phyloP scores from a whole-genome alignment of 176 grass and related monocot genomes.

The Carex littledalei region DNA sequence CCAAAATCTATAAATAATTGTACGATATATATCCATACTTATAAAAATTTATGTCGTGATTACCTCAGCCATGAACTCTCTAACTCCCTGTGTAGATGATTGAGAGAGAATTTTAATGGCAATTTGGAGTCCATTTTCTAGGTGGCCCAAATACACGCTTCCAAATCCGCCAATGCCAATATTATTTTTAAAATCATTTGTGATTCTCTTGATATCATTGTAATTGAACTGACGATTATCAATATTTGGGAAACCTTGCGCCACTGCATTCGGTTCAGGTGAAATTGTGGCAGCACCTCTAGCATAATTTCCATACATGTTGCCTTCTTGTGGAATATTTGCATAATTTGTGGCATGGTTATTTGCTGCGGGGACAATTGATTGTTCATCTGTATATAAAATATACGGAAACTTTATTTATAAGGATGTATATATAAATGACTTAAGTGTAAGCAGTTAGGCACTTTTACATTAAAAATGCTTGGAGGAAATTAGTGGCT shows the following conservation, averaged over 20 bases:
- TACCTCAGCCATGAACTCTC: constrained; percentile 54
- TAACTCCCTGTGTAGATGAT: constrained; percentile 34
- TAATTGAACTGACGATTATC: constrained; percentile 27
- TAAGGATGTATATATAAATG: too few species aligned
- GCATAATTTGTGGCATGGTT: too few species aligned
- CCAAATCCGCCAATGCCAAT: constrained; percentile 48
- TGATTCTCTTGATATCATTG: constrained; percentile 32
- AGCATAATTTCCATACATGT: too few species aligned
- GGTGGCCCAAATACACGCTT: constrained; percentile 31
- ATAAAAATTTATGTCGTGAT: neutral
- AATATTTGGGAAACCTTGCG: neutral
- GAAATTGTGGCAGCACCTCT: too few species aligned
- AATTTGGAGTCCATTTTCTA: constrained; percentile 41
- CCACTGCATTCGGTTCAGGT: neutral
- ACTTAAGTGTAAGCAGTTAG: too few species aligned
- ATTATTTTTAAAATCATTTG: constrained; percentile 28
- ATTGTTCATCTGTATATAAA: too few species aligned
- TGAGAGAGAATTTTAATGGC: constrained; percentile 42
- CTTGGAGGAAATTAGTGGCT: too few species aligned
- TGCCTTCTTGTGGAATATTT: too few species aligned
- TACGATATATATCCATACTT: too few species aligned
- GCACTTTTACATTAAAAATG: too few species aligned
- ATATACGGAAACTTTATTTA: too few species aligned
- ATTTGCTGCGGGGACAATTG: too few species aligned
- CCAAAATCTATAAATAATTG: neutral